phyloP scores from a whole-genome alignment of 2,329 filamentous ascomycete genomes.

The Epicoccum sorghinum region DNA sequence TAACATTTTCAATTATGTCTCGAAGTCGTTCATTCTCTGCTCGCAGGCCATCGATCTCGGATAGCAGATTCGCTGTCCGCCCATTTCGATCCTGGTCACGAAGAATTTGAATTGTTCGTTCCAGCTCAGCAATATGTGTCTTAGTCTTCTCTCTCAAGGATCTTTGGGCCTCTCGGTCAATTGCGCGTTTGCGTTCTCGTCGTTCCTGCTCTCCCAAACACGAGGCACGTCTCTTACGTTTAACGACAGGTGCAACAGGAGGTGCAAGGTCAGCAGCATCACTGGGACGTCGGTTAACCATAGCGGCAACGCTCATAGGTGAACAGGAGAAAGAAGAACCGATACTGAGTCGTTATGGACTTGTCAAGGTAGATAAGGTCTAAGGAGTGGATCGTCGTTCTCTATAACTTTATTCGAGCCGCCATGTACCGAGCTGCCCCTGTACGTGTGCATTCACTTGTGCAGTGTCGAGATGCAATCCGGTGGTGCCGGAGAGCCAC shows the following conservation, averaged over 20 bases:
- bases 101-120: slow-evolving; percentile 45
- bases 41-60: slow-evolving; percentile 40
- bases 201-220: slow-evolving; percentile 45
- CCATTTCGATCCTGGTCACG: slow-evolving; percentile 42
- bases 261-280: slow-evolving; percentile 28
- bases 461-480: slow-evolving; percentile 4
- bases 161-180: slow-evolving; percentile 45
- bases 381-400: background rate
- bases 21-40: slow-evolving; percentile 43
- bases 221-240: slow-evolving; percentile 42
- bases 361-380: slow-evolving; percentile 18
- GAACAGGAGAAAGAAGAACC: background rate
- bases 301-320: slow-evolving; percentile 21
- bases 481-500: slow-evolving; percentile 12
- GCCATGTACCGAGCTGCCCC: background rate
- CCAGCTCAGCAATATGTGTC: slow-evolving; percentile 45
- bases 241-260: slow-evolving; percentile 36
- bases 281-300: slow-evolving; percentile 35
- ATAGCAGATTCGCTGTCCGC: slow-evolving; percentile 38
- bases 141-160: slow-evolving; percentile 47
- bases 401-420: slow-evolving; percentile 13
- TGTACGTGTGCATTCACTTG: background rate
- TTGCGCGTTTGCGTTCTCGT: slow-evolving; percentile 43
- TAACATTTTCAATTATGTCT: slow-evolving; percentile 44
- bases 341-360: slow-evolving; percentile 17